Conservation (phyloP, 441 rosid genomes). For the Adansonia grandidieri region DNA sequence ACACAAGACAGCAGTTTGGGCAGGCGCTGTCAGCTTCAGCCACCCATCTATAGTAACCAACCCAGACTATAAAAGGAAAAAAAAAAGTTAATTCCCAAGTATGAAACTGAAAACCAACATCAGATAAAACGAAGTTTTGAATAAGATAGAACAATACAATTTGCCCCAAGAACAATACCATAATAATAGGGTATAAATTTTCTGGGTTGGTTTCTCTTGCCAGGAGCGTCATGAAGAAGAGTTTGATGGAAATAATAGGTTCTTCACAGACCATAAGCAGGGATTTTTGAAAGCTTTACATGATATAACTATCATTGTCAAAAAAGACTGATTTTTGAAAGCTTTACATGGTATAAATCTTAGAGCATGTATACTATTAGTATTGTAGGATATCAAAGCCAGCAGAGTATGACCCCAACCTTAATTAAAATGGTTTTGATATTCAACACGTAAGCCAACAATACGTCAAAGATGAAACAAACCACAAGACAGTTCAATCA, state of each 20-base stretch:
- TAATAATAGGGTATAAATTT: not conserved
- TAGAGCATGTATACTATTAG: not conserved
- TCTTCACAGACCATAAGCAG: not conserved
- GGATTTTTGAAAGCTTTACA: not conserved
- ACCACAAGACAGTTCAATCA: not conserved
- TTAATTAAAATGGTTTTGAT: not conserved
- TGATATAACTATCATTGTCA: not conserved
- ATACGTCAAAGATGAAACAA: conserved; percentile 1
- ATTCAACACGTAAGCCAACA: not conserved
- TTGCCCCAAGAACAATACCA: not conserved
- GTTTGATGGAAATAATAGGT: not conserved
- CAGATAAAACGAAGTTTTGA: not conserved
- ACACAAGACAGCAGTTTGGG: conserved; percentile 89
- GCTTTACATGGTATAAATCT: not conserved
- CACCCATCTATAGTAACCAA: conserved; percentile 80
- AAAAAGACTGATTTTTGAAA: not conserved
- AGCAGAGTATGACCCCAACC: not conserved
- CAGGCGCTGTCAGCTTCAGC: conserved; percentile 85
- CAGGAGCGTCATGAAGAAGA: not conserved
- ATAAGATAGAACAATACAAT: not conserved
- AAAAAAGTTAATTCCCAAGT: not conserved
- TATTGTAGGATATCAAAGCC: not conserved
- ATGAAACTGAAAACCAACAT: conserved; percentile 8
- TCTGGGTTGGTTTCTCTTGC: not conserved
- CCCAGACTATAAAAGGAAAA: conserved; percentile 54